Base-by-base conservation (phyloP, 179 eudicot species). In the Carnegiea gigantea region DNA sequence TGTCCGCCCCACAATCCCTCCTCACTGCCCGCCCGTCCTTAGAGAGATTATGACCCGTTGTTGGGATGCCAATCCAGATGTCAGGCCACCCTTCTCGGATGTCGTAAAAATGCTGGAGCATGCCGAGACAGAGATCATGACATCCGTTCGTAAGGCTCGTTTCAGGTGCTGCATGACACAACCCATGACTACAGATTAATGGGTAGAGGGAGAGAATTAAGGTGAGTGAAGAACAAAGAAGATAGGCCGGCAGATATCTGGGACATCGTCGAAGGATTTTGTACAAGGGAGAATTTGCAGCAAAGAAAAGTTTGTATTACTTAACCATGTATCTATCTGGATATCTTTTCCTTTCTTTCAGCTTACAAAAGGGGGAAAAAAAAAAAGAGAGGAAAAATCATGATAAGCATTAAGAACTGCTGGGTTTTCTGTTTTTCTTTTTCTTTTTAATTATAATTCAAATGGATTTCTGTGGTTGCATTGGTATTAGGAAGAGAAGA, bases 151-250 rank as follows among this genome's bases (percentile, higher is more conserved):
- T 9, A 93, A 91, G 83, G 97, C 97, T 10, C 97, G 97, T 75
- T 93, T 93, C 91, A 88, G 97, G 86, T 93, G 97, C 89, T 93
- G 97, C 90, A 85, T 91, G 28, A 86, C 91, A 17, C 92, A 89
- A 79, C 97, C 97, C 12, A 93, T 91, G 95, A 93, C 97, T 67
- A 78, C 87, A 9, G 95, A 93, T 80, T 93, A 81, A 91, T 81
- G 82, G 24, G 62, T 49, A 60, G 59, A 79, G 79, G 73, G 9
- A 36, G 75, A 46, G 78, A 53, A 33, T 24, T 20, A 46, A 43
- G 30, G 77, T 73, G 85, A 67, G 77, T 11, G 76, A 53, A 70
- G 65, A 64, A 76, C 76, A 79, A 46, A 79, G 70, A 78, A 75
- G 78, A 77, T 73, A 44, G 57, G 57, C 40, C 28, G 72, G n/a